Conservation (phyloP, 2,329 filamentous ascomycete genomes). For the Chrysoporthe deuterocubensis region DNA sequence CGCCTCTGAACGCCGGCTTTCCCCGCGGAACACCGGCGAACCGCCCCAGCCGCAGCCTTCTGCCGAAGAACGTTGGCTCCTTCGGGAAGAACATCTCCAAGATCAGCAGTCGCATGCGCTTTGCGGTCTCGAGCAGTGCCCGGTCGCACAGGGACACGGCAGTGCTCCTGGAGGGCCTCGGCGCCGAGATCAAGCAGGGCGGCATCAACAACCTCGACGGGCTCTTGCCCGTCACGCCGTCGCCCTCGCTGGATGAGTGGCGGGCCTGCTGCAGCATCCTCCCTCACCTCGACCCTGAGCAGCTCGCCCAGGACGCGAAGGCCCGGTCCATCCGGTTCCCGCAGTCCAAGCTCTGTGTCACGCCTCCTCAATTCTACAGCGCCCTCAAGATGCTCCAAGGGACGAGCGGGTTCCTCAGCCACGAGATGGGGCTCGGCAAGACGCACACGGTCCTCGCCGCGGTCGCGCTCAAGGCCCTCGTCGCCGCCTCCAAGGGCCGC, state of each 20-base stretch:
- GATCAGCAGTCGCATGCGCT: background rate
- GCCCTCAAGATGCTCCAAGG: background rate
- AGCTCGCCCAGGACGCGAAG: background rate
- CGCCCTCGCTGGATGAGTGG: slow-evolving; percentile 1
- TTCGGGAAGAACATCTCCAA: slow-evolving; percentile 2
- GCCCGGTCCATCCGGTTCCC: background rate
- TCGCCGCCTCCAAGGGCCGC: background rate
- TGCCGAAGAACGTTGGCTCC: background rate
- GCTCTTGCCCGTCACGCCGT: background rate
- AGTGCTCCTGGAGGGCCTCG: background rate
- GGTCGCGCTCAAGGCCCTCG: background rate
- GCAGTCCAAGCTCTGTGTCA: slow-evolving; percentile 1
- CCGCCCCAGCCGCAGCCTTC: background rate
- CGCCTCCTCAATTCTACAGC: slow-evolving; percentile 7
- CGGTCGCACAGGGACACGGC: background rate
- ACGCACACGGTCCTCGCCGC: background rate
- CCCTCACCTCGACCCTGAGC: background rate
- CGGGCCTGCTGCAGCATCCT: background rate
- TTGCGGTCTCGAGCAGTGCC: background rate
- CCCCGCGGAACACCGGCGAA: background rate
- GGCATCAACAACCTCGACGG: slow-evolving; percentile 8
- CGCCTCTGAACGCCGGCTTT: background rate
- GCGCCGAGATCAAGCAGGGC: background rate
- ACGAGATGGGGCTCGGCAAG: slow-evolving; percentile 4
- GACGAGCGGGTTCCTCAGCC: background rate